phyloP scores from a whole-genome alignment of 306 rosid species.

The Vigna mungo region DNA sequence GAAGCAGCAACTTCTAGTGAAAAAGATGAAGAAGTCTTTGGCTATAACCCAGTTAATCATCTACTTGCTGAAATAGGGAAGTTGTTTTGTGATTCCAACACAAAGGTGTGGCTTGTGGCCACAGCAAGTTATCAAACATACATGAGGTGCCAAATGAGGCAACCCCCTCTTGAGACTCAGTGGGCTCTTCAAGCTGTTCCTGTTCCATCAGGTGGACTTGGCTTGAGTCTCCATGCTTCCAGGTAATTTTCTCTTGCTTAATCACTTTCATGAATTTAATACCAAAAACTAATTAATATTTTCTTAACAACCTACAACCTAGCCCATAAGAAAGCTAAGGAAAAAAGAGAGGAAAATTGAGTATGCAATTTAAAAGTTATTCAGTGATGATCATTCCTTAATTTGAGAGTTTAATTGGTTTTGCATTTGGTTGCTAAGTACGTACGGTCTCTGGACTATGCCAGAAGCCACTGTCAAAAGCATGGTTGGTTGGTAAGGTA shows the following conservation, averaged over 20 bases:
- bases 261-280: background rate
- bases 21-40: conserved; percentile 43
- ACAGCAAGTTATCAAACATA: conserved; percentile 85
- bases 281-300: conserved; percentile 1
- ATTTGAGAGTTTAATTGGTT: conserved; percentile 41
- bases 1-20: conserved; percentile 37
- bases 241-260: conserved; percentile 58
- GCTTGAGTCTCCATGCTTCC: conserved; percentile 80
- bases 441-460: conserved; percentile 48
- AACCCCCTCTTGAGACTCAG: conserved; percentile 80
- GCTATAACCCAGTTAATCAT: conserved; percentile 64
- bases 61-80: conserved; percentile 71
- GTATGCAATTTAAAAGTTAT: background rate
- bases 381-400: conserved; percentile 32
- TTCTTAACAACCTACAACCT: background rate
- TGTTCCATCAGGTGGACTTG: conserved; percentile 87
- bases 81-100: conserved; percentile 55
- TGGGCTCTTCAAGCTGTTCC: conserved; percentile 94
- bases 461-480: conserved; percentile 56
- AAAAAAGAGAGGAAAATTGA: background rate
- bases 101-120: conserved; percentile 76
- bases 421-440: conserved; percentile 44
- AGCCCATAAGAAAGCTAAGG: background rate
- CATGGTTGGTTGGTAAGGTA: conserved; percentile 54
- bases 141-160: conserved; percentile 85